Base-by-base conservation (phyloP, 2,329 filamentous ascomycete species). In the Rhinocladiella mackenziei region DNA sequence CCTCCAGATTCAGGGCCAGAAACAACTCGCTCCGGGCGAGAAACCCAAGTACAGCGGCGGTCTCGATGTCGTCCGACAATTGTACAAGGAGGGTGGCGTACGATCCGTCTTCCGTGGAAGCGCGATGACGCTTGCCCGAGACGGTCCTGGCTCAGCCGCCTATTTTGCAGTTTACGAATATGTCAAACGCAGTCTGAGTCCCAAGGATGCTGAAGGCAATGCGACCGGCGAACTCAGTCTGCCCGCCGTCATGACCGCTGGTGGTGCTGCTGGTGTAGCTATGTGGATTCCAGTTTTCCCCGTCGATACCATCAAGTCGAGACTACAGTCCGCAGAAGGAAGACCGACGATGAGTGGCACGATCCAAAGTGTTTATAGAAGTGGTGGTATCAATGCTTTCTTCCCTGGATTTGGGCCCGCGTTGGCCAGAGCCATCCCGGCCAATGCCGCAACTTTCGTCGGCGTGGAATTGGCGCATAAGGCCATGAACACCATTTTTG, bases 231-330 rank as follows among this genome's bases (percentile, higher is more conserved):
- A 92, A 58, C 70, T 97, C 45, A 91, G 84, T 59, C 73, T 98
- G 52, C 71, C 79, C 2, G 92, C 92, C 8, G 78, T 98, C 45
- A 87, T 89, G 58, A 78, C 80, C 19, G 92, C 92, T 2, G 92
- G 92, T 58, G 92, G 86, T 52, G 86, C 83, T 3, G 92, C 92
- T 0, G 92, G 92, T 61, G 80, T 98, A 18, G 92, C 92, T 52
- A 98, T 98, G 92, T 98, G 92, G 92, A 92, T 96, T 56, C 89
- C 92, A 41, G 89, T 98, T 30, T 98, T 98, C 78, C 92, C 92
- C 15, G 78, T 98, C 54, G 92, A 98, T 62, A 98, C 92, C 0
- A 83, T 98, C 70, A 98, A 98, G 79, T 89, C 84, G 53, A 76
- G 89, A 26, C 71, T 98, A 63, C 92, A 98, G 75, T 94, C 87